Evolutionary conservation across 2,329 filamentous ascomycete species (phyloP), one percentile per base, ranked within the genome.

Genomic region (Lecanosticta acicola): DNA sequence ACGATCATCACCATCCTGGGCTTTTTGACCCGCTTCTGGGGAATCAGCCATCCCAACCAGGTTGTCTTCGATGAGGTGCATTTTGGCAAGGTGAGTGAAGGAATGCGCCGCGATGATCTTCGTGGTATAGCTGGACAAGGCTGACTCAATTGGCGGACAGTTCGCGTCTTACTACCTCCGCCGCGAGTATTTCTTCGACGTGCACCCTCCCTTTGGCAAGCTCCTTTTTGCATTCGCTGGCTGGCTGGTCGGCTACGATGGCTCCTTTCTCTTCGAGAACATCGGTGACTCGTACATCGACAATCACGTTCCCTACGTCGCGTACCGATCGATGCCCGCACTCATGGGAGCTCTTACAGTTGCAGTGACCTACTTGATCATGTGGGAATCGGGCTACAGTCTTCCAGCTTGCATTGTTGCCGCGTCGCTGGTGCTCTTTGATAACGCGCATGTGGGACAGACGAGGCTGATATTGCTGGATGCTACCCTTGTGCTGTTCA

Each of bases 371-470:
- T 98, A 94, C 69, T 72, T 94, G 66, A 98, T 95, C 69, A 98
- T 98, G 93, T 98, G 93, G 93, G 93, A 98, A 71, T 97, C 93
- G 40, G 93, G 90, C 53, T 98, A 98, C 71, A 95, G 88, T 55
- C 76, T 98, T 34, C 93, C 93, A 9, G 93, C 93, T 46, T 94
- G 87, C 66, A 74, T 97, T 45, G 76, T 96, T 46, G 88, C 93
- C 4, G 81, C 93, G 32, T 82, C 86, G 20, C 75, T 98, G 29
- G 77, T 98, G 54, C 83, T 98, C 35, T 87, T 98, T 61, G 93
- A 98, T 73, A 98, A 98, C 63, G 93, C 91, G 47, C 93, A 98
- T 68, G 88, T 98, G 68, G 91, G 88, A 49, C 93, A 98, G 75
- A 96, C 93, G 18, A 82, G 93, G 24, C 73, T 98, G 64, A 98